Evolutionary conservation across 2,329 filamentous ascomycete species (phyloP), one percentile per base, ranked within the genome.

Genomic region (Chrysosphaeria jannelii): DNA sequence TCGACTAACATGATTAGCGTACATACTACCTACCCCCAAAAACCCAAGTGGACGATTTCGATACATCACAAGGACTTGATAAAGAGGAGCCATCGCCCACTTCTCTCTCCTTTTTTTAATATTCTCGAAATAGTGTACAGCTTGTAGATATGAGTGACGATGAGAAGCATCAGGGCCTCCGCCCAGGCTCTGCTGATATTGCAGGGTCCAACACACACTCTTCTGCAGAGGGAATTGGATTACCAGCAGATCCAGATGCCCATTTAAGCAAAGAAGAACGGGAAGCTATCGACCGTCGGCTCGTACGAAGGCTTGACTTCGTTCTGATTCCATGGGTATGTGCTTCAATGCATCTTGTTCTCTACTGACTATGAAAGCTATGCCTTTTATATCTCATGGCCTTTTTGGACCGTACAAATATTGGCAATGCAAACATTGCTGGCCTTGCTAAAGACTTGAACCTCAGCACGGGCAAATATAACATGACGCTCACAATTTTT

Each of bases 321-420:
- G 38, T 37, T 12, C 35, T 44, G 14, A 40, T 44, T 8, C 42
- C 42, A 17, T 44, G 41, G 41, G 39, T 43, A 33, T 31, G 34
- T 24, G 9, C 9, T 9, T 5, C 14, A 10, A 19, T n/a, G 20
- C 19, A 19, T 9, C 7, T 18, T 7, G 11, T 21, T 8, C 8
- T 5, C 6, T 4, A 21, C 10, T 3, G 13, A 6, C 5, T n/a
- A 7, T 12, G 13, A 8, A 24, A 52, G 54, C 56, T 75, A 8
- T 67, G 61, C 27, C 47, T 75, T 22, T 51, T 78, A 16, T 78
- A 78, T 35, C 51, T 79, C 2, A 52, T 75, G 24, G 68, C 65
- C 29, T 78, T 76, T 39, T 52, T 78, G 20, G 63, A 69, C 36
- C 53, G 67, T 9, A 78, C 74, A 13, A 81, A 85, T 35, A 72